Evolutionary conservation across 176 grass and related monocot genomes (phyloP).

Genomic region (Bromus sterilis): DNA sequence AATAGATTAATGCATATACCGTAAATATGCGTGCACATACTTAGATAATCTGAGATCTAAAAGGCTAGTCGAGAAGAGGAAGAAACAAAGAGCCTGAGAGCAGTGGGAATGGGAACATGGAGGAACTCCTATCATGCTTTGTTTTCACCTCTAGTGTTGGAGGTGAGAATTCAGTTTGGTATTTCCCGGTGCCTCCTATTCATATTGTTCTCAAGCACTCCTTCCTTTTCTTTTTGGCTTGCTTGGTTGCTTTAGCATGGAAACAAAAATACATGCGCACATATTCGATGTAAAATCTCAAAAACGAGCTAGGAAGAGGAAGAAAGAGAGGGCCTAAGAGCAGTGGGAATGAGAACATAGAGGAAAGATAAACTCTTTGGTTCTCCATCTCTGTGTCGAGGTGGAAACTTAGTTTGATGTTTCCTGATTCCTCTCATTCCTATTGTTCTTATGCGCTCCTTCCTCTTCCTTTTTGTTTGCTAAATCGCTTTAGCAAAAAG

Average conservation of each 20-base stretch:
- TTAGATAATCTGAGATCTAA: background rate
- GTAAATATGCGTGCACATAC: background rate
- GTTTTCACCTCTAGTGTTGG: background rate
- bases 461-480: constrained; percentile 5
- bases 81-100: background rate
- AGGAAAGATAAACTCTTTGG: background rate
- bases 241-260: background rate
- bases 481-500: background rate
- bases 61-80: background rate
- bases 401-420: background rate
- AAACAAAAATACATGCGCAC: background rate
- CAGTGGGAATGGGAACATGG: background rate
- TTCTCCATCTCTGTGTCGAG: background rate
- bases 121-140: background rate
- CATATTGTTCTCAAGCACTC: constrained; percentile 8
- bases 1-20: background rate
- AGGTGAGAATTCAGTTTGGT: background rate
- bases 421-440: constrained; percentile 23
- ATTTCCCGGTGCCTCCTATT: background rate
- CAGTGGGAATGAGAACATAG: constrained; percentile 18
- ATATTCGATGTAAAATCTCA: background rate
- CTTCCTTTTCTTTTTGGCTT: constrained; percentile 22
- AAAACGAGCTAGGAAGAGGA: constrained; percentile 14
- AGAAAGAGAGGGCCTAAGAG: constrained; percentile 13
- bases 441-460: background rate